Evolutionary conservation across 192 early-diverging fungal genomes (phyloP).

Genomic region (Rhizophagus sp.): DNA sequence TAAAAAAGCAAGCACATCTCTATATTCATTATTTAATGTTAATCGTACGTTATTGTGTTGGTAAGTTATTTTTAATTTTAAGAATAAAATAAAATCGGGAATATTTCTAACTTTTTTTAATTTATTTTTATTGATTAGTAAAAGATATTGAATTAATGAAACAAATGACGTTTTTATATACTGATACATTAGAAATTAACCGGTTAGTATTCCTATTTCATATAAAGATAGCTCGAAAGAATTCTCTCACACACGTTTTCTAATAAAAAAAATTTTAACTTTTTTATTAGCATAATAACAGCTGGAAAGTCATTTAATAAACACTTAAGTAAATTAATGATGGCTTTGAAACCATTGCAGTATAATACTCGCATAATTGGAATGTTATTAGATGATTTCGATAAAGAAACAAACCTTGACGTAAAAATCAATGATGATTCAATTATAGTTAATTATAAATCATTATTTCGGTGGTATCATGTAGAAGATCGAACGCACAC

Average conservation of each 20-base stretch:
- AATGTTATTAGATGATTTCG: background rate
- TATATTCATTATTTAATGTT: background rate
- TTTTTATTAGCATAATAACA: background rate
- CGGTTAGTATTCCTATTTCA: background rate
- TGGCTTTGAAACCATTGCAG: too few relatives aligned
- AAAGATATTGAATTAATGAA: background rate
- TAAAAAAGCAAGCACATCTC: background rate
- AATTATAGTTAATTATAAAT: background rate
- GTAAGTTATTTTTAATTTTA: background rate
- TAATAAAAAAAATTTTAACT: background rate
- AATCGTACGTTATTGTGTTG: background rate
- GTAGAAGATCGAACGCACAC: background rate
- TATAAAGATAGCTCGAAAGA: too few relatives aligned
- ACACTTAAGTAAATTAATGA: background rate
- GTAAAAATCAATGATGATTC: background rate
- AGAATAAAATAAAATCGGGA: too few relatives aligned
- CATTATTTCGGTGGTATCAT: background rate
- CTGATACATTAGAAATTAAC: background rate
- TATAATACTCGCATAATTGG: background rate
- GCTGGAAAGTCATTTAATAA: background rate
- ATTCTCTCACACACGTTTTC: background rate
- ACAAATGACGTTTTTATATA: background rate
- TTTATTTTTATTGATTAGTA: too few relatives aligned
- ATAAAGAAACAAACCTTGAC: background rate
- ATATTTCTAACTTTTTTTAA: too few relatives aligned